These are phyloP conservation scores for Phytophthora citricola DNA, from an alignment of 352 stramenopile genomes.

Conservation along the genomic window DNA sequence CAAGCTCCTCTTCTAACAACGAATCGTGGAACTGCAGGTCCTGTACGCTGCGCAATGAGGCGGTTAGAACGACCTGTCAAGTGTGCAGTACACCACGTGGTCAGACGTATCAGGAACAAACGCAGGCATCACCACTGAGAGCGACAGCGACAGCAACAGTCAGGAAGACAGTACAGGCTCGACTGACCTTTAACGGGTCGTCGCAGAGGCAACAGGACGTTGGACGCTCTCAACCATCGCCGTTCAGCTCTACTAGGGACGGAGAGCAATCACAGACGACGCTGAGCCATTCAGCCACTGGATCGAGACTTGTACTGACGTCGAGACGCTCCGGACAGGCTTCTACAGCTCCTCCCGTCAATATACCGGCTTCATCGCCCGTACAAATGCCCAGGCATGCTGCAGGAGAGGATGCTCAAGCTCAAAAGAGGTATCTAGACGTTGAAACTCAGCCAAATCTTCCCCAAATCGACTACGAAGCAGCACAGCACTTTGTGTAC, in stretches of 20 bases:
- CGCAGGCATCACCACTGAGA: not conserved
- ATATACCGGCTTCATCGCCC: conserved; percentile 8
- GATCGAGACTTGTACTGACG: conserved; percentile 17
- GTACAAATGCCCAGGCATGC: conserved; percentile 26
- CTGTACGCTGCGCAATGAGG: conserved; percentile 70
- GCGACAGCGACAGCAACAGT: not conserved
- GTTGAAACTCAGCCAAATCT: conserved; percentile 40
- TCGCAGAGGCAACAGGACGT: conserved; percentile 11
- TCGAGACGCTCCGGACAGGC: conserved; percentile 17
- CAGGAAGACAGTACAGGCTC: conserved; percentile 68
- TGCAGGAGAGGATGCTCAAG: conserved; percentile 60
- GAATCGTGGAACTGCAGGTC: conserved; percentile 51
- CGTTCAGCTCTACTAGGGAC: conserved; percentile 1
- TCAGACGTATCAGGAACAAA: conserved; percentile 31
- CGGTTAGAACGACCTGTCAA: conserved; percentile 39
- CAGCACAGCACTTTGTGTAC: conserved; percentile 83
- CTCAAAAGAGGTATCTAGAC: conserved; percentile 68
- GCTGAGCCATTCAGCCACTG: conserved; percentile 1
- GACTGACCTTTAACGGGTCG: conserved; percentile 58
- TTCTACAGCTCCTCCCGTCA: not conserved
- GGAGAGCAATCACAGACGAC: conserved; percentile 15
- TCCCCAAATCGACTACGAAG: conserved; percentile 67
- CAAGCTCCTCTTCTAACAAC: conserved; percentile 5
- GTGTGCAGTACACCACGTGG: conserved; percentile 64
- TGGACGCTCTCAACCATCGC: conserved; percentile 11